Base-by-base conservation (phyloP, 257 asterid genomes). In the Pogostemon cablin region DNA sequence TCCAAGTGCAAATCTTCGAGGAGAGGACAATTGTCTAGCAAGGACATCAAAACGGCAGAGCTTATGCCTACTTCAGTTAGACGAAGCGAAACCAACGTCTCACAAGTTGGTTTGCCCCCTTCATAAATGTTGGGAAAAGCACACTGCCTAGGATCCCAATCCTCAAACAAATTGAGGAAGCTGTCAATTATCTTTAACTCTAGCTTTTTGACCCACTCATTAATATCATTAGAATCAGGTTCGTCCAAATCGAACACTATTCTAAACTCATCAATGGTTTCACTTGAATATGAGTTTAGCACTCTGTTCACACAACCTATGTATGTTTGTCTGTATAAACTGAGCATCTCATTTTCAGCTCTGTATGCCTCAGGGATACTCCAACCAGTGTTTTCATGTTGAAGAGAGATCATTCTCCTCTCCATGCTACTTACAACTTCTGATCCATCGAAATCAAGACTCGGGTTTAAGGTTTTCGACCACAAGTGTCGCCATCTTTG, bases 161-260 rank as follows among this genome's bases (percentile, higher is more conserved):
- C 32, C 9, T 17, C 5, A 41, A 42, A 7, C 34, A 6, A 3
- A 41, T 7, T 17, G 17, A 7, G 3, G 39, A 3, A 41, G 8
- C 38, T 15, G 10, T 0, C 4, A 7, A 15, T 48, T 38, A 65
- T 32, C 11, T 41, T 40, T 41, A 69, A 43, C 55, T 56, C 57
- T 15, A 69, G 66, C 53, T 12, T 71, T 20, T 49, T 64, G 49
- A 71, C 76, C 8, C 75, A 71, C 60, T 0, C 38, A 61, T 49
- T 15, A 17, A 71, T 48, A 3, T 60, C 49, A 3, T 6, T 4
- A 8, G 35, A 25, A 71, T 1, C 0, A n/a, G 15, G 3, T 2
- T 1, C 1, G 39, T 71, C 62, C 69, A 71, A 61, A 49, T 53
- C 15, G 7, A 63, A 61, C 3, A 4, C 3, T 10, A 61, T 42